Conservation (phyloP, 768 basidiomycete species). For the Pleurotus eryngii region DNA sequence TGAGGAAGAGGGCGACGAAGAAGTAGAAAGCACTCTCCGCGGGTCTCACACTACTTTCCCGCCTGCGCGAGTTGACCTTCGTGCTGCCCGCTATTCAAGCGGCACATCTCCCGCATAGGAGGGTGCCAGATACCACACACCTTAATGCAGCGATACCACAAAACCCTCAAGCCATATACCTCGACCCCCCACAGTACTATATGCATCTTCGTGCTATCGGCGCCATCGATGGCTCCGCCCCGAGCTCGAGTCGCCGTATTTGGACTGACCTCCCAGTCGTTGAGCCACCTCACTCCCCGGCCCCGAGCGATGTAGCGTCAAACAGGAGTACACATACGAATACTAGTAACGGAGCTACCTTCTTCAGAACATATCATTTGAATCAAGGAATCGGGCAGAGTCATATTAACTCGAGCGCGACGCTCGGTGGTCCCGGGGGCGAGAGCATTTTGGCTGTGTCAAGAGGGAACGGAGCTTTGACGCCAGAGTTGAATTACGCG, state of each 20-base stretch:
- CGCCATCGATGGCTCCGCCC: conserved; percentile 38
- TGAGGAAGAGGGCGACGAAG: conserved; percentile 19
- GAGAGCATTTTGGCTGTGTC: conserved; percentile 32
- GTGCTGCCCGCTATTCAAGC: background rate
- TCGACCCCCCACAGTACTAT: background rate
- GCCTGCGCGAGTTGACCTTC: background rate
- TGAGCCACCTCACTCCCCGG: conserved; percentile 57
- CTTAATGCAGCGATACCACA: conserved; percentile 22
- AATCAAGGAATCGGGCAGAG: conserved; percentile 1
- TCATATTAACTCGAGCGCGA: conserved; percentile 4
- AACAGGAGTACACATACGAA: conserved; percentile 50
- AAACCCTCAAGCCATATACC: conserved; percentile 6
- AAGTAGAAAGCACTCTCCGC: conserved; percentile 27
- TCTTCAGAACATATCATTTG: conserved; percentile 57
- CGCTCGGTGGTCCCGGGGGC: background rate
- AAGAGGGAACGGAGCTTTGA: conserved; percentile 52
- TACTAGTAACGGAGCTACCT: conserved; percentile 50
- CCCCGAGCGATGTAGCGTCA: conserved; percentile 59
- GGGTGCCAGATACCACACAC: background rate
- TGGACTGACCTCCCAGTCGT: conserved; percentile 44
- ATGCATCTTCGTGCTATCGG: too few species aligned
- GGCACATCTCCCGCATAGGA: conserved; percentile 8
- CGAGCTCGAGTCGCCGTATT: conserved; percentile 13
- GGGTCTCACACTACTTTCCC: background rate
- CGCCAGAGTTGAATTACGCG: conserved; percentile 71